Percentiles rank a stretch among this genome's conserved stretches.
These are phyloP conservation scores for Phaeolepiota aurea DNA, from an alignment of 768 basidiomycete species.

Conservation along the genomic window DNA sequence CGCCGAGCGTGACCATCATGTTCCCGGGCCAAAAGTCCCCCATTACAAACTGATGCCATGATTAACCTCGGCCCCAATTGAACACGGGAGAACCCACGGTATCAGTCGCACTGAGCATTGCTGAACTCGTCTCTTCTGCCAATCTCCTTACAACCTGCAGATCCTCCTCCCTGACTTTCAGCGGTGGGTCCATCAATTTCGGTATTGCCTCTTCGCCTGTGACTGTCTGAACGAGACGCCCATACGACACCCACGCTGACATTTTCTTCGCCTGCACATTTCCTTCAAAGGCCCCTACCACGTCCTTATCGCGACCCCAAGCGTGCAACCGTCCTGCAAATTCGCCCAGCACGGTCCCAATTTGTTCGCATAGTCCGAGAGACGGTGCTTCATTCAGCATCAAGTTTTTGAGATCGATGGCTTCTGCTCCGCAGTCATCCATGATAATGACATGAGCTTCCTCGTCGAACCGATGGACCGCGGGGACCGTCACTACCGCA, in stretches of 20 bases:
- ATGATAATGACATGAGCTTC: constrained; percentile 46
- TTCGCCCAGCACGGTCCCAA: constrained; percentile 44
- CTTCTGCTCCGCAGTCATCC: constrained; percentile 44
- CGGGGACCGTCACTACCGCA: constrained; percentile 38
- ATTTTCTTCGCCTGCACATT: constrained; percentile 32
- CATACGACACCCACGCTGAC: constrained; percentile 35
- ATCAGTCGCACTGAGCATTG: constrained; percentile 17
- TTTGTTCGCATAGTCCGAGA: constrained; percentile 23
- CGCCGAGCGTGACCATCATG: constrained; percentile 34
- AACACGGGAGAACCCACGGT: constrained; percentile 14
- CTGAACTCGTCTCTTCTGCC: constrained; percentile 14
- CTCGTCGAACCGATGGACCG: constrained; percentile 41
- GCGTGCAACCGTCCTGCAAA: constrained; percentile 48
- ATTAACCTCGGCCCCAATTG: not conserved
- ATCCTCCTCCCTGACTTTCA: constrained; percentile 27
- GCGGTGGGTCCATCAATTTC: constrained; percentile 31
- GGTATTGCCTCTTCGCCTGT: constrained; percentile 19
- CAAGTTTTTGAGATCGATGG: constrained; percentile 32
- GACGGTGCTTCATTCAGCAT: constrained; percentile 23
- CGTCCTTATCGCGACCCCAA: constrained; percentile 28
- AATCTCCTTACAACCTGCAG: constrained; percentile 18
- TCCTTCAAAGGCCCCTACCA: constrained; percentile 23
- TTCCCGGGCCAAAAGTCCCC: constrained; percentile 77
- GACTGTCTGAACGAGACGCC: constrained; percentile 31
- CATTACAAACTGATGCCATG: constrained; percentile 34